These are phyloP conservation scores for Dothistroma pini DNA, from an alignment of 2,329 filamentous ascomycete genomes.

Conservation along the genomic window DNA sequence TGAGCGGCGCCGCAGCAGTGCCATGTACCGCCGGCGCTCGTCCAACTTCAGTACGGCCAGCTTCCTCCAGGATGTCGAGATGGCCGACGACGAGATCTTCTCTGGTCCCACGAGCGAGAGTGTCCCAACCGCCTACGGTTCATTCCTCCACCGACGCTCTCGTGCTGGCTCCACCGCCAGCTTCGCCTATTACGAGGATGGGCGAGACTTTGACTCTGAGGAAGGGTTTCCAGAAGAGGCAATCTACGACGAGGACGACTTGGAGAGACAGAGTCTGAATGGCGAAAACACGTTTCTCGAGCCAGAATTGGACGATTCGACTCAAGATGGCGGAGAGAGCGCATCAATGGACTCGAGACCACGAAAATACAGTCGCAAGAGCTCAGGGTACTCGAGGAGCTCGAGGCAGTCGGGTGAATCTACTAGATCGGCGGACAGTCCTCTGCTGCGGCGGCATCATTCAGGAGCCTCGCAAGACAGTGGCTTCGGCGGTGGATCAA, in stretches of 20 bases:
- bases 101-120: constrained; percentile 92
- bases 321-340: constrained; percentile 10
- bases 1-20: constrained; percentile 21
- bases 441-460: constrained; percentile 67
- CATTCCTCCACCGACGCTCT: constrained; percentile 78
- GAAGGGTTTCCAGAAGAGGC: constrained; percentile 51
- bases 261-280: constrained; percentile 41
- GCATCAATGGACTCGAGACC: constrained; percentile 22
- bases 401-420: constrained; percentile 48
- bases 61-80: constrained; percentile 93
- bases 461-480: constrained; percentile 68
- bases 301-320: constrained; percentile 33
- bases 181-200: constrained; percentile 80
- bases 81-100: constrained; percentile 95
- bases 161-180: constrained; percentile 82
- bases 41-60: constrained; percentile 63
- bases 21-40: constrained; percentile 55
- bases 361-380: constrained; percentile 39
- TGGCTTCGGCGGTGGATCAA: constrained; percentile 56
- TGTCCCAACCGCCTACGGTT: constrained; percentile 88
- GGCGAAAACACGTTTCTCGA: constrained; percentile 33
- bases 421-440: constrained; percentile 39
- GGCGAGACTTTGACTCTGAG: constrained; percentile 54
- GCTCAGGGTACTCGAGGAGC: constrained; percentile 40
- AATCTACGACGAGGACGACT: constrained; percentile 43